Conservation (phyloP, 192 early-diverging fungal species). For the Podila horticola region DNA sequence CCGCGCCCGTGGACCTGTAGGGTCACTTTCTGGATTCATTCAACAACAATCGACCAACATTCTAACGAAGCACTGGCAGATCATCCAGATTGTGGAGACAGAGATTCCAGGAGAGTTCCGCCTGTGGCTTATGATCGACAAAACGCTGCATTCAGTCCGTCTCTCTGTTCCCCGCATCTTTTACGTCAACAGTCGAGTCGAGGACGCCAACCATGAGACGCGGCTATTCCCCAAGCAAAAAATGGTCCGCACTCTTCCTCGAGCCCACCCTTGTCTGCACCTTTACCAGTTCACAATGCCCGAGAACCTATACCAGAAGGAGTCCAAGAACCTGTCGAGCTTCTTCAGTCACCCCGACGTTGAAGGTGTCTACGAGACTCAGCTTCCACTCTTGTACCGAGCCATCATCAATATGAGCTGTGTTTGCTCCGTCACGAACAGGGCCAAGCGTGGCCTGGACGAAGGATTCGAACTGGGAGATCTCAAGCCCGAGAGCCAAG, state of each 20-base stretch:
- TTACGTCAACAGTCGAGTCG: constrained; percentile 81
- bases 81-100: constrained; percentile 87
- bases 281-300: constrained; percentile 87
- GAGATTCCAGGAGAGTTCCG: constrained; percentile 87
- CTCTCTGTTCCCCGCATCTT: constrained; percentile 84
- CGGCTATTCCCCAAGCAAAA: constrained; percentile 41
- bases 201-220: constrained; percentile 28
- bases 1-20: constrained; percentile 40
- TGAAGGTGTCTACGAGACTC: constrained; percentile 95
- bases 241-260: constrained; percentile 75
- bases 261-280: constrained; percentile 73
- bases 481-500: constrained; percentile 44
- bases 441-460: constrained; percentile 46
- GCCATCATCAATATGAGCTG: constrained; percentile 86
- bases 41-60: constrained; percentile 73
- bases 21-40: constrained; percentile 71
- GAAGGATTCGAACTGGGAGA: constrained; percentile 59
- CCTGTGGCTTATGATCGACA: constrained; percentile 85
- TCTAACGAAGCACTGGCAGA: constrained; percentile 77
- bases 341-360: constrained; percentile 89
- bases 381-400: constrained; percentile 81
- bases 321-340: constrained; percentile 76
- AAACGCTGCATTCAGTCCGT: constrained; percentile 74
- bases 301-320: constrained; percentile 79
- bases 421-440: constrained; percentile 50